phyloP scores from a whole-genome alignment of 208 protist species.

The Trypanosoma theileri region DNA sequence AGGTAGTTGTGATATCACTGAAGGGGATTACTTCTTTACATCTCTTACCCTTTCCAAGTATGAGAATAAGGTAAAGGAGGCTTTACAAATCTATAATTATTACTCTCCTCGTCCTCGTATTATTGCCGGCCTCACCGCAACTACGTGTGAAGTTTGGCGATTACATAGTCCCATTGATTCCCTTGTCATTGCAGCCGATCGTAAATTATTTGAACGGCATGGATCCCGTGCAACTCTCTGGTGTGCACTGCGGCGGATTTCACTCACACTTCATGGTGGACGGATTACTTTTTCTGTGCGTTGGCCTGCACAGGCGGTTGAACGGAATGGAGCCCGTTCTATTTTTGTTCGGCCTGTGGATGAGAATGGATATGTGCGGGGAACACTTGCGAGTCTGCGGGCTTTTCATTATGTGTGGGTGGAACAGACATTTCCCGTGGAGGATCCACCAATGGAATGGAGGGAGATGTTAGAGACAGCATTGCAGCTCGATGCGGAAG shows the following conservation, averaged over 20 bases:
- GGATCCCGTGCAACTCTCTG: slow-evolving; percentile 46
- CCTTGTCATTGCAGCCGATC: slow-evolving; percentile 41
- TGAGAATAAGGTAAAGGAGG: slow-evolving; percentile 60
- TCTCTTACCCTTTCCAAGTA: slow-evolving; percentile 66
- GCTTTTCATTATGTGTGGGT: slow-evolving; percentile 37
- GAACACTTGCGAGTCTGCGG: slow-evolving; percentile 24
- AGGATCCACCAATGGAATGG: slow-evolving; percentile 56
- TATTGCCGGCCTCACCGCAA: slow-evolving; percentile 37
- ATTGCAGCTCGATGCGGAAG: slow-evolving; percentile 48
- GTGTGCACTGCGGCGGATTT: slow-evolving; percentile 71
- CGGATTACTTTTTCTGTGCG: slow-evolving; percentile 73
- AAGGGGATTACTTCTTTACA: slow-evolving; percentile 66
- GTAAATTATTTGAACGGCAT: slow-evolving; percentile 39
- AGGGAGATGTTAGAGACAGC: slow-evolving; percentile 61
- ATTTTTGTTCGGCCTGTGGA: slow-evolving; percentile 29
- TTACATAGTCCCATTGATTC: slow-evolving; percentile 43
- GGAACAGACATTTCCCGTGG: slow-evolving; percentile 71
- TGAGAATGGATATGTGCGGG: slow-evolving; percentile 14
- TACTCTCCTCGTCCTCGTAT: slow-evolving; percentile 58
- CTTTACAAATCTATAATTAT: slow-evolving; percentile 75
- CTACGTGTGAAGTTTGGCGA: slow-evolving; percentile 33
- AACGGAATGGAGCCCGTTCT: slow-evolving; percentile 39
- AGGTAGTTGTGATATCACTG: background rate
- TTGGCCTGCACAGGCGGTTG: slow-evolving; percentile 68
- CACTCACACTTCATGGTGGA: slow-evolving; percentile 65